Evolutionary conservation across 1,284 basidiomycete genomes (phyloP).

Genomic region (Exsudoporus floridanus): DNA sequence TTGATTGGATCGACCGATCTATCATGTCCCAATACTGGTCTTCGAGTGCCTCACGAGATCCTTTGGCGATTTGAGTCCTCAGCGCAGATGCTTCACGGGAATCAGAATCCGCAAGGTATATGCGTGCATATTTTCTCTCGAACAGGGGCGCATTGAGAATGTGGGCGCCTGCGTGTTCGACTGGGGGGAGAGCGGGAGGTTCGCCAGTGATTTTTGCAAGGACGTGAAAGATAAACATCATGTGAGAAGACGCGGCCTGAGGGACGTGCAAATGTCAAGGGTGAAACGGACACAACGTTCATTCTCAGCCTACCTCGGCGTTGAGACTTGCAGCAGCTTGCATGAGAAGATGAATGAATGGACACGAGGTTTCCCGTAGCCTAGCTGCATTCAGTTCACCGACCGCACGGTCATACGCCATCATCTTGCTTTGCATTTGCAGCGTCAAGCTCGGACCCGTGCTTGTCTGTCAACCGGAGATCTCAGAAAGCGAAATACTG

Average conservation of each 20-base stretch:
- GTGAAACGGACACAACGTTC: slow-evolving; percentile 3
- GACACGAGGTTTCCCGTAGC: slow-evolving; percentile 69
- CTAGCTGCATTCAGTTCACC: slow-evolving; percentile 72
- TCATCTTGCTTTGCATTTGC: slow-evolving; percentile 91
- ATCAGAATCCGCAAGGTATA: slow-evolving; percentile 70
- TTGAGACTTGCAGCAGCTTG: slow-evolving; percentile 59
- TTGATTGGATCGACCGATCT: slow-evolving; percentile 80
- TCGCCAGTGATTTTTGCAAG: slow-evolving; percentile 71
- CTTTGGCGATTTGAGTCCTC: slow-evolving; percentile 69
- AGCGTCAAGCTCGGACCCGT: slow-evolving; percentile 57
- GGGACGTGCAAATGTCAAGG: background rate
- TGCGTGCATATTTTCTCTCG: slow-evolving; percentile 70
- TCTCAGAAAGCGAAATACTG: slow-evolving; percentile 3
- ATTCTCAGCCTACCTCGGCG: slow-evolving; percentile 48
- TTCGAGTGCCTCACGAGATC: slow-evolving; percentile 74
- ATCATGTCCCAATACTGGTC: slow-evolving; percentile 86
- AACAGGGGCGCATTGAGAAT: slow-evolving; percentile 73
- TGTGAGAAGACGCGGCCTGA: slow-evolving; percentile 55
- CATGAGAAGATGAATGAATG: slow-evolving; percentile 68
- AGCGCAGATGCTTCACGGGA: slow-evolving; percentile 62
- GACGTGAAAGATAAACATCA: slow-evolving; percentile 68
- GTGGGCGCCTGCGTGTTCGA: slow-evolving; percentile 75
- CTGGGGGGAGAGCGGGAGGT: slow-evolving; percentile 64
- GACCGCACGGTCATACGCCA: slow-evolving; percentile 87
- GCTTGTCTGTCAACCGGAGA: slow-evolving; percentile 40